phyloP scores from a whole-genome alignment of 2,329 filamentous ascomycete genomes.

The Gyromitra esculenta region DNA sequence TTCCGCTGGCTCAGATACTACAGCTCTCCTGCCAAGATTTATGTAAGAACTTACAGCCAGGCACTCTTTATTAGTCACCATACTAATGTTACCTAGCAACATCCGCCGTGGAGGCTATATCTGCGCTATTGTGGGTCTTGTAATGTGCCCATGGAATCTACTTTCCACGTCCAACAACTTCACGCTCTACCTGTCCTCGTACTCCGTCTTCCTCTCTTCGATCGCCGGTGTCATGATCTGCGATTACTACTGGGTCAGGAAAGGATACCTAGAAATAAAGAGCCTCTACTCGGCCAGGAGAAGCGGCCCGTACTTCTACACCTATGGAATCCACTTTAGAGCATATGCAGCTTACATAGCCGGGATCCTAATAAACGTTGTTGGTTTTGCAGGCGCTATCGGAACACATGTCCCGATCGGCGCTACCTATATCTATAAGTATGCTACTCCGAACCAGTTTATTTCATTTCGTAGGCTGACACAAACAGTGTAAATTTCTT shows the following conservation, averaged over 20 bases:
- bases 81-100: conserved; percentile 62
- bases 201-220: conserved; percentile 91
- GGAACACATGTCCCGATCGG: conserved; percentile 76
- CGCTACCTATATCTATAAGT: conserved; percentile 79
- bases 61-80: background rate
- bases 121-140: conserved; percentile 79
- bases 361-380: conserved; percentile 88
- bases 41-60: conserved; percentile 60
- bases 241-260: conserved; percentile 88
- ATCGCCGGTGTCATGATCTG: conserved; percentile 90
- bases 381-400: conserved; percentile 86
- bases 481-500: conserved; percentile 82
- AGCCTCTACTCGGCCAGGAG: conserved; percentile 79
- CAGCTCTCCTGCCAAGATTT: conserved; percentile 79
- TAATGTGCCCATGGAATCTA: conserved; percentile 87
- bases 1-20: conserved; percentile 83
- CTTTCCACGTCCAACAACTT: conserved; percentile 80
- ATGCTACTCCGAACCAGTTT: background rate
- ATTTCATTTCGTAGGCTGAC: background rate
- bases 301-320: conserved; percentile 77
- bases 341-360: conserved; percentile 78
- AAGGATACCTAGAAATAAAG: conserved; percentile 79
- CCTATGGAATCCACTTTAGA: conserved; percentile 79
- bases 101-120: conserved; percentile 89
- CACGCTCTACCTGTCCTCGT: conserved; percentile 89